Conservation (phyloP, 352 stramenopile genomes). For the Halophytophthora polymorphica region DNA sequence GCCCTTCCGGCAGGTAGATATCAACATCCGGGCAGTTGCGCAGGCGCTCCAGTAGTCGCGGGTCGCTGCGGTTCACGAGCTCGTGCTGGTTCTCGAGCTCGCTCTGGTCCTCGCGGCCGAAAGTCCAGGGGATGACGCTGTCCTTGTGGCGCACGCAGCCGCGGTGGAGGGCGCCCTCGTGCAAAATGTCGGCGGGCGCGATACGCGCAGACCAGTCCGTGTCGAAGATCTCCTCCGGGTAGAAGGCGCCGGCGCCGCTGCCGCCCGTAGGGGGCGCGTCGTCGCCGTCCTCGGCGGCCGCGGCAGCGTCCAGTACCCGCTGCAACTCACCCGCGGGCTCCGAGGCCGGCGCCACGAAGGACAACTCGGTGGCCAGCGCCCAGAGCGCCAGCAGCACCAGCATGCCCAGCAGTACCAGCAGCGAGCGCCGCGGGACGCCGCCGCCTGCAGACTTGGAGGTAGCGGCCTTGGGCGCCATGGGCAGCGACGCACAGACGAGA, state of each 20-base stretch:
- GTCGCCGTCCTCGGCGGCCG: conserved; percentile 21
- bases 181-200: conserved; percentile 35
- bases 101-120: conserved; percentile 20
- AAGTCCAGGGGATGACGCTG: conserved; percentile 46
- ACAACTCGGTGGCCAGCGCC: conserved; percentile 24
- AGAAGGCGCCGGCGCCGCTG: conserved; percentile 15
- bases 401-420: conserved; percentile 22
- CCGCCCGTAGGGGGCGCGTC: conserved; percentile 10
- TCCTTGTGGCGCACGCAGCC: conserved; percentile 41
- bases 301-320: conserved; percentile 20
- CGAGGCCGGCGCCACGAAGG: conserved; percentile 14
- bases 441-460: not conserved
- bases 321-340: conserved; percentile 16
- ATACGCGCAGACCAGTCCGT: conserved; percentile 31
- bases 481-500: conserved; percentile 5
- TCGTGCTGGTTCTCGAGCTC: conserved; percentile 19
- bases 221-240: conserved; percentile 39
- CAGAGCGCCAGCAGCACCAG: conserved; percentile 18
- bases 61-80: conserved; percentile 30
- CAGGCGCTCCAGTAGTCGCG: conserved; percentile 42
- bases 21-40: conserved; percentile 56
- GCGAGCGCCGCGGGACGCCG: conserved; percentile 6
- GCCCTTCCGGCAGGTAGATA: conserved; percentile 49
- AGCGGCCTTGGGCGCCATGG: conserved; percentile 15
- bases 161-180: conserved; percentile 51